Conservation (phyloP, 1,139 yeast genomes). For the Hyphopichia khmerensis region DNA sequence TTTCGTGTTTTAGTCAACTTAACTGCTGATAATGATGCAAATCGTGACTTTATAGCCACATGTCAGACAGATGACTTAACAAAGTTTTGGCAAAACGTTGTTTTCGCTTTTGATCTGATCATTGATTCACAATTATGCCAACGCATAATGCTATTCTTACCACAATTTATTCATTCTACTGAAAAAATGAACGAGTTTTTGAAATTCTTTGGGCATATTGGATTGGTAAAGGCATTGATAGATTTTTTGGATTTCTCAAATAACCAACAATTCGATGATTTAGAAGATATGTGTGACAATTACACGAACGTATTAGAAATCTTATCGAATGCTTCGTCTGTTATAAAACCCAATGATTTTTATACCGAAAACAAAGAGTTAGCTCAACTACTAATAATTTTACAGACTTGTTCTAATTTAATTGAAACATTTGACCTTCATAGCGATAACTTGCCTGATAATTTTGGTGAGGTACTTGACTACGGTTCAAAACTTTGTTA, state of each 20-base stretch:
- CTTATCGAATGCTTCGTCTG: not conserved
- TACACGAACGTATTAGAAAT: not conserved
- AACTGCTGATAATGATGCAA: slow-evolving; percentile 37
- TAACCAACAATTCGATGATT: slow-evolving; percentile 7
- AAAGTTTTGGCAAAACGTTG: slow-evolving; percentile 22
- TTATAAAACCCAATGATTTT: not conserved
- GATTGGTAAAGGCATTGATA: slow-evolving; percentile 4
- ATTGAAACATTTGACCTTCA: not conserved
- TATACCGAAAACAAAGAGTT: not conserved
- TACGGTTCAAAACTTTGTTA: slow-evolving; percentile 16
- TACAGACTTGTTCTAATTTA: not conserved
- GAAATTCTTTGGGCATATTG: slow-evolving; percentile 13
- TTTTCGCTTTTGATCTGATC: slow-evolving; percentile 1
- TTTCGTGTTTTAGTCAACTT: slow-evolving; percentile 34
- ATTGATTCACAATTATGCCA: slow-evolving; percentile 1
- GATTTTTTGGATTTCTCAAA: not conserved
- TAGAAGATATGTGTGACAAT: slow-evolving; percentile 9
- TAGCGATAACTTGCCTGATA: not conserved
- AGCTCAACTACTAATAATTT: not conserved
- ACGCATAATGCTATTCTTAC: slow-evolving; percentile 24
- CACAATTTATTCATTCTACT: slow-evolving; percentile 36
- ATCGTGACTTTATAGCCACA: slow-evolving; percentile 22
- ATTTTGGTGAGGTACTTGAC: slow-evolving; percentile 2
- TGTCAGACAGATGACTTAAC: slow-evolving; percentile 6
- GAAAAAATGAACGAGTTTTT: slow-evolving; percentile 15